Percentiles rank a stretch among this genome's conserved stretches.
phyloP scores from a whole-genome alignment of 192 early-diverging fungal genomes.

The Anaeromyces robustus region DNA sequence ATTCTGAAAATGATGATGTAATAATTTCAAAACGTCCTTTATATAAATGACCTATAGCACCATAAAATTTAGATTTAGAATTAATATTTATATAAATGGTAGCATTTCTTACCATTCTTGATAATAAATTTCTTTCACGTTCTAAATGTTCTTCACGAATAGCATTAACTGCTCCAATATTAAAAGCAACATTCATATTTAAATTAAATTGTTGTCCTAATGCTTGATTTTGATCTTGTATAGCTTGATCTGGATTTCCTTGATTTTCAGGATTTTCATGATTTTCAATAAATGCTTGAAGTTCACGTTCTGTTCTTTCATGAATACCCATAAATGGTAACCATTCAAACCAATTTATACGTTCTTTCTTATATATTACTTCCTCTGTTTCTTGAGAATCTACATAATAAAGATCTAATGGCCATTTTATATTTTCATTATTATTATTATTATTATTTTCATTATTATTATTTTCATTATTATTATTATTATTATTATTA shows the following conservation, averaged over 20 bases:
- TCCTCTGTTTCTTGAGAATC: background rate
- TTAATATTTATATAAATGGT: background rate
- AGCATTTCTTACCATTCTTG: background rate
- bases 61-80: background rate
- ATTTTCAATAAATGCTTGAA: background rate
- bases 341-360: background rate
- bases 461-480: background rate
- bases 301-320: background rate
- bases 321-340: background rate
- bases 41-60: background rate
- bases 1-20: background rate
- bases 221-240: background rate
- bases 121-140: background rate
- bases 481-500: background rate
- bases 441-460: background rate
- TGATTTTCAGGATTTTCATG: background rate
- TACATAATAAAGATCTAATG: background rate
- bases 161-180: background rate
- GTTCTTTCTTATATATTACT: background rate
- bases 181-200: background rate
- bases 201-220: background rate
- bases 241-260: background rate
- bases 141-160: background rate
- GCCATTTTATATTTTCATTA: background rate
- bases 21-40: background rate